phyloP scores from a whole-genome alignment of 805 yeast genomes.

The Metschnikowia dekortorum region DNA sequence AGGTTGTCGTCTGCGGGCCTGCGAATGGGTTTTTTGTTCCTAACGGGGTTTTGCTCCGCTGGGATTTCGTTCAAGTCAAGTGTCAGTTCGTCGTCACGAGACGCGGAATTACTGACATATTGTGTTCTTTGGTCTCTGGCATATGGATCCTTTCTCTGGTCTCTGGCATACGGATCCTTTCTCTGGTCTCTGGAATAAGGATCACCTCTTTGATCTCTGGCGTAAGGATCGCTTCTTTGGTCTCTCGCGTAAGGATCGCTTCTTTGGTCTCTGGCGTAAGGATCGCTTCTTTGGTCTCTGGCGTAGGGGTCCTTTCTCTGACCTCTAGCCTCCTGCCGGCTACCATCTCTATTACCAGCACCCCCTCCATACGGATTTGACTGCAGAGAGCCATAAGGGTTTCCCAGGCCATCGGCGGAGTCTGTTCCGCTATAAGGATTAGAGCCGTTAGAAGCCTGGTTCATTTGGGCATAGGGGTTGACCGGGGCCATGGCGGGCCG shows the following conservation, averaged over 20 bases:
- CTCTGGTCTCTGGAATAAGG: neutral
- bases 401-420: slow-evolving; percentile 3
- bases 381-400: slow-evolving; percentile 4
- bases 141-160: neutral
- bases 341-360: neutral
- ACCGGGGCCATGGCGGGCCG: slow-evolving; percentile 38
- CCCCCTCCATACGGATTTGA: neutral
- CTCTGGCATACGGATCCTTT: neutral
- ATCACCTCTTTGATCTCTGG: neutral
- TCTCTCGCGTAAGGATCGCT: neutral
- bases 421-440: slow-evolving; percentile 14
- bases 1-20: slow-evolving; percentile 23
- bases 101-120: neutral
- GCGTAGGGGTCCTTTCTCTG: neutral
- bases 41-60: slow-evolving; percentile 22
- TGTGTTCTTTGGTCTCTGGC: neutral
- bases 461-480: slow-evolving; percentile 38
- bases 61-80: slow-evolving; percentile 39
- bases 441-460: slow-evolving; percentile 1
- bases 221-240: neutral
- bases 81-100: slow-evolving; percentile 27
- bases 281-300: neutral
- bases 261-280: neutral
- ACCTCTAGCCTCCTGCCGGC: neutral
- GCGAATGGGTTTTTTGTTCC: slow-evolving; percentile 21